Conservation (phyloP, 768 basidiomycete species). For the Boletus subparvulus region DNA sequence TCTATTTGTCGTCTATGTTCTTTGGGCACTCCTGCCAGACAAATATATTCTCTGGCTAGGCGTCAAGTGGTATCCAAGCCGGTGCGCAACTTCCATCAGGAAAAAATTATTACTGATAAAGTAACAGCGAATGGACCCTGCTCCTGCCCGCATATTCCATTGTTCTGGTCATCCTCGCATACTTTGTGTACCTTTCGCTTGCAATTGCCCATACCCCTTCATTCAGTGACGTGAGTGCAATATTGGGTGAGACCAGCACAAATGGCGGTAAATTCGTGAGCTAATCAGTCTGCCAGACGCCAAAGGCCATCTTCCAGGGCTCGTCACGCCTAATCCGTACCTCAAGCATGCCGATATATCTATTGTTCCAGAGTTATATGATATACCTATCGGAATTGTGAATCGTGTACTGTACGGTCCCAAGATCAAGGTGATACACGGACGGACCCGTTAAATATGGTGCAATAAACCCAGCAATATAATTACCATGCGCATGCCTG, state of each 20-base stretch:
- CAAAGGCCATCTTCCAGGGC: slow-evolving; percentile 49
- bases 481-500: not conserved
- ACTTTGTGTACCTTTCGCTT: slow-evolving; percentile 73
- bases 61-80: slow-evolving; percentile 83
- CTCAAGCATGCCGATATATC: slow-evolving; percentile 44
- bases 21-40: slow-evolving; percentile 83
- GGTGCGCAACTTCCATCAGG: slow-evolving; percentile 42
- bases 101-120: not conserved
- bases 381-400: slow-evolving; percentile 79
- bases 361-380: slow-evolving; percentile 67
- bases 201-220: slow-evolving; percentile 70
- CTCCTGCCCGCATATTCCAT: slow-evolving; percentile 78
- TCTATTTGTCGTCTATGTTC: slow-evolving; percentile 64
- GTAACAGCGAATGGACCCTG: slow-evolving; percentile 79
- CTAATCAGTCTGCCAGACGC: slow-evolving; percentile 46
- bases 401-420: slow-evolving; percentile 67
- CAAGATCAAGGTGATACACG: slow-evolving; percentile 16
- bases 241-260: slow-evolving; percentile 54
- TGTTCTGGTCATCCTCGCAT: slow-evolving; percentile 69
- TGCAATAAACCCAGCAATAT: slow-evolving; percentile 9
- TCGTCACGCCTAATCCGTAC: slow-evolving; percentile 43
- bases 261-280: slow-evolving; percentile 8
- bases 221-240: slow-evolving; percentile 63
- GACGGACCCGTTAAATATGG: slow-evolving; percentile 19
- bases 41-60: slow-evolving; percentile 63